phyloP scores from a whole-genome alignment of 306 rosid genomes.

The Chamaecrista fasciculata region DNA sequence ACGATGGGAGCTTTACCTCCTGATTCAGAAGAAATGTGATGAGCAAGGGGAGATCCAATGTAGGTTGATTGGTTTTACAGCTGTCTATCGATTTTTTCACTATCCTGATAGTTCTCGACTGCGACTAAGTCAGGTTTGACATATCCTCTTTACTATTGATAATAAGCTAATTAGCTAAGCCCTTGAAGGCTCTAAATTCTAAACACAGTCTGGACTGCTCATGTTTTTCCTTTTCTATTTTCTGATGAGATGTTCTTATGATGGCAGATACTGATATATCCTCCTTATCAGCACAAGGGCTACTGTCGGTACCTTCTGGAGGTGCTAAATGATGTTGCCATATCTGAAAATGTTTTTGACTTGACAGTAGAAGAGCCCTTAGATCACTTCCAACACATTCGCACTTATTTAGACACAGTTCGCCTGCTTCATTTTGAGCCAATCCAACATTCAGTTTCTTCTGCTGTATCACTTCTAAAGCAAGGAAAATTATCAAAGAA shows the following conservation, averaged over 20 bases:
- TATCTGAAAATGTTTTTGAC: slow-evolving; percentile 73
- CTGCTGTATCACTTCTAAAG: slow-evolving; percentile 59
- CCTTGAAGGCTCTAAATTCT: too few species aligned
- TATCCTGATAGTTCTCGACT: slow-evolving; percentile 75
- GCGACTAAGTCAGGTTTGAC: slow-evolving; percentile 81
- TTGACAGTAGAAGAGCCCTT: slow-evolving; percentile 91
- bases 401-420: slow-evolving; percentile 65
- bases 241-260: slow-evolving; percentile 21
- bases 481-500: slow-evolving; percentile 76
- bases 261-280: slow-evolving; percentile 74
- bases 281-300: slow-evolving; percentile 87
- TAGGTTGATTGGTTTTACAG: slow-evolving; percentile 76
- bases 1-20: slow-evolving; percentile 81
- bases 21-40: slow-evolving; percentile 56
- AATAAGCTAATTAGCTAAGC: slow-evolving; percentile 19
- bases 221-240: background rate
- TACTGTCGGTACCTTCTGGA: slow-evolving; percentile 76
- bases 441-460: slow-evolving; percentile 45
- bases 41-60: slow-evolving; percentile 47
- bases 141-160: slow-evolving; percentile 11
- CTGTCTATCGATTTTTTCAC: slow-evolving; percentile 83
- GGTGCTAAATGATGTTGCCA: slow-evolving; percentile 63
- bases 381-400: slow-evolving; percentile 73
- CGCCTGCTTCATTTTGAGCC: slow-evolving; percentile 63
- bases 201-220: background rate